Conservation (phyloP, 1,139 yeast species). For the Candida sp. region DNA sequence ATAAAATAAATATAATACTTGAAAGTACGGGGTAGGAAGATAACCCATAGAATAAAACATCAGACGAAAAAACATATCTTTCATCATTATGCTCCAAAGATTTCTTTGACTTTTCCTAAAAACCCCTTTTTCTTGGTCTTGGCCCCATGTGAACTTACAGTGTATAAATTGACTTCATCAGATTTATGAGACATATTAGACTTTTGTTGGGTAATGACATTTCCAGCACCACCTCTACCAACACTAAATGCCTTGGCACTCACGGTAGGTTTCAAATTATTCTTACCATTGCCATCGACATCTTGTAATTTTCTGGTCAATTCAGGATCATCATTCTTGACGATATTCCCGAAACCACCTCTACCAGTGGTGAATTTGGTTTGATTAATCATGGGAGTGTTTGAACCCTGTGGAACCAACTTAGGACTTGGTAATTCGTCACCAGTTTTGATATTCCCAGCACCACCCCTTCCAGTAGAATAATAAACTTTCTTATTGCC, state of each 20-base stretch:
- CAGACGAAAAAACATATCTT: too few relatives aligned
- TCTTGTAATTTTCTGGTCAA: conserved; percentile 67
- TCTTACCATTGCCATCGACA: conserved; percentile 49
- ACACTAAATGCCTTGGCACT: conserved; percentile 38
- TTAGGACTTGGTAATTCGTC: conserved; percentile 48
- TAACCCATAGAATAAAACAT: too few relatives aligned
- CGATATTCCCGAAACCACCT: conserved; percentile 82
- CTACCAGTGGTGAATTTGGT: conserved; percentile 70
- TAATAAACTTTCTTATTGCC: conserved; percentile 36
- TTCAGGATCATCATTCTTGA: conserved; percentile 58
- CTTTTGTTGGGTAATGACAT: conserved; percentile 23
- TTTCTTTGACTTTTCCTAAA: conserved; percentile 27
- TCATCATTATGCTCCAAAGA: too few relatives aligned
- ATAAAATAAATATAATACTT: too few relatives aligned
- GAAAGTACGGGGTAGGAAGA: too few relatives aligned
- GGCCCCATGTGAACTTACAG: conserved; percentile 24
- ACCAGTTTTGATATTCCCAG: conserved; percentile 62
- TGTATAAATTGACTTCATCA: conserved; percentile 17
- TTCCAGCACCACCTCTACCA: conserved; percentile 52
- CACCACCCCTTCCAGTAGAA: conserved; percentile 82
- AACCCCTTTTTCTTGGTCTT: conserved; percentile 23
- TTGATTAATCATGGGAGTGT: conserved; percentile 58
- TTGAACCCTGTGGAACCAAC: conserved; percentile 58
- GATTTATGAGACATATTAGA: conserved; percentile 6
- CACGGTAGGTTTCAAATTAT: conserved; percentile 34